Conservation (phyloP, 2,329 filamentous ascomycete genomes). For the Biscogniauxia sp. region DNA sequence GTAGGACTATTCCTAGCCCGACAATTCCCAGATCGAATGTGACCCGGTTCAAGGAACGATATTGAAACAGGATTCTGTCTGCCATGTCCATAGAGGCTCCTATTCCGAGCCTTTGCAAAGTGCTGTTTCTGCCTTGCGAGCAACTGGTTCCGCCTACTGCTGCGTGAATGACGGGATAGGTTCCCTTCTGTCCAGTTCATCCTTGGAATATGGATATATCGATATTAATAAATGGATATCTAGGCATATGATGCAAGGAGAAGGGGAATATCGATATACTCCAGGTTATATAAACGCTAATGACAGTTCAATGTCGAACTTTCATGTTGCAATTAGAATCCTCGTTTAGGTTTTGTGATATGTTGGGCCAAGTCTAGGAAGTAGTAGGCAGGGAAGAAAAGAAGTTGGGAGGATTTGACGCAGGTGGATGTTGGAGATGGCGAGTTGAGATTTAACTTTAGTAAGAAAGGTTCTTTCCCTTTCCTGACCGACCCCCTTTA, state of each 20-base stretch:
- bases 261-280: not conserved
- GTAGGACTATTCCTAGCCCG: conserved; percentile 1
- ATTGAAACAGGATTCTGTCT: conserved; percentile 34
- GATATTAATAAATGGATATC: conserved; percentile 12
- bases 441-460: no score
- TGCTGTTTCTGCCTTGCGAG: conserved; percentile 45
- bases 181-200: conserved; percentile 54
- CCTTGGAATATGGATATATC: conserved; percentile 10
- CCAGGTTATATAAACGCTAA: no score
- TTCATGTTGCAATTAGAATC: no score
- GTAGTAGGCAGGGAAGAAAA: no score
- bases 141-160: conserved; percentile 33
- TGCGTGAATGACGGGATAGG: conserved; percentile 41
- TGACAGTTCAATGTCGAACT: no score
- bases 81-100: conserved; percentile 24
- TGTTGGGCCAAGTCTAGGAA: no score
- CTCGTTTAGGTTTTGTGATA: no score
- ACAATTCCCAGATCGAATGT: conserved; percentile 2
- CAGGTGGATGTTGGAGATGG: no score
- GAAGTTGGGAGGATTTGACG: no score
- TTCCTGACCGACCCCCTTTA: no score
- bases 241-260: not conserved
- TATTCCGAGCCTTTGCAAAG: conserved; percentile 43
- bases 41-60: conserved; percentile 24
- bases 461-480: no score